Base-by-base conservation (phyloP, 78 protist species). In the Dictyostelium purpureum region DNA sequence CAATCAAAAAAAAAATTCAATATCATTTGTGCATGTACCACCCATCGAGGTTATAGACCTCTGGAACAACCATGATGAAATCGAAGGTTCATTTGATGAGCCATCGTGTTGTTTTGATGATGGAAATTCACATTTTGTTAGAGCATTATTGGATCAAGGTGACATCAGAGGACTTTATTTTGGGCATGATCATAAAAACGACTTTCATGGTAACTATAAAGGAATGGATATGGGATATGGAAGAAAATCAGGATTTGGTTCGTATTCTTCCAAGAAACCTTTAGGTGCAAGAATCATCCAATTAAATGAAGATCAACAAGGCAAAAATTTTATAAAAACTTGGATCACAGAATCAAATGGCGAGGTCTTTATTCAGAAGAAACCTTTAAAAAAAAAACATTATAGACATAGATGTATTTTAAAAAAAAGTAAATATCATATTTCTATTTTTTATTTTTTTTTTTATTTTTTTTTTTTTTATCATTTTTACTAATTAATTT, bases 181-280 rank as follows among this genome's bases (percentile, higher is more conserved):
- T 77, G 85, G 85, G 16, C 85, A 77, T 42, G 85, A 77, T 21
- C 85, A 77, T 43, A 31, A 70, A 28, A 65, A 65, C 43, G 88
- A 79, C 21, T 79, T 43, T 65, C 77, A 65, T 65, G 88, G 88
- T 1, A 51, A 47, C 9, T 79, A 63, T 33, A 31, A 24, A 6
- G 87, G 87, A 3, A 65, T 79, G 7, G 67, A 79, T 45, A 49
- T 80, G 7, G 89, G 89, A 12, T 80, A 80, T 35, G 89, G 89
- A 11, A 65, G 89, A 65, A 80, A 80, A 31, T 38, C 79, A 7
- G 89, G 89, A 4, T 69, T 16, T n/a, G 89, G 89, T 7, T 67
- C 79, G 9, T 80, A 80, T 7, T 9, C 42, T 5, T 19, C 89
- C 4, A 33, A 47, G 12, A 35, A 49, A 31, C 59, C 51, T 19